Percentiles rank a stretch among this genome's conserved stretches.
These are phyloP conservation scores for Boehmeria nivea DNA, from an alignment of 306 rosid genomes.

Conservation along the genomic window DNA sequence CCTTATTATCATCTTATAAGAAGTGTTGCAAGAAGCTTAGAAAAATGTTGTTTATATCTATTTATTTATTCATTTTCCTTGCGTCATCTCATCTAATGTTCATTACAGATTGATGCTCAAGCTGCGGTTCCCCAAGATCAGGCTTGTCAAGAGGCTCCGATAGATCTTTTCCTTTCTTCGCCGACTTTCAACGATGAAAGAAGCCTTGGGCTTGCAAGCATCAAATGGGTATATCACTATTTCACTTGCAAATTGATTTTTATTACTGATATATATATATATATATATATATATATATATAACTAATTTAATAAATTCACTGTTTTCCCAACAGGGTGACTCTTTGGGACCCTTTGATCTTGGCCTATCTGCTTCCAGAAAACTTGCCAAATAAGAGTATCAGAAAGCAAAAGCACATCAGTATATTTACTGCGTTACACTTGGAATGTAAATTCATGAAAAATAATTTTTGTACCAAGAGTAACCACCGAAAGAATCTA, in stretches of 20 bases:
- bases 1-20: too few species aligned
- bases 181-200: constrained; percentile 47
- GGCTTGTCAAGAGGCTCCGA: constrained; percentile 34
- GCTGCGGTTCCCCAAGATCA: constrained; percentile 33
- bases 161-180: constrained; percentile 36
- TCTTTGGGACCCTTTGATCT: constrained; percentile 86
- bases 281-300: background rate
- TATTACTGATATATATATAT: too few species aligned
- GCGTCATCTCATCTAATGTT: background rate
- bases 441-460: too few species aligned
- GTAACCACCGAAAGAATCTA: too few species aligned
- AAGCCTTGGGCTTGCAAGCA: constrained; percentile 80
- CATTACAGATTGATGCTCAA: constrained; percentile 40
- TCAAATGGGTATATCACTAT: constrained; percentile 65
- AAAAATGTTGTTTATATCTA: too few species aligned
- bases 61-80: too few species aligned
- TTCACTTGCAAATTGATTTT: background rate
- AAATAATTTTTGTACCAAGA: too few species aligned
- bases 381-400: constrained; percentile 40
- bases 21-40: too few species aligned
- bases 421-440: background rate
- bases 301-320: constrained; percentile 16
- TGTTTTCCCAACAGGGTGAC: constrained; percentile 45
- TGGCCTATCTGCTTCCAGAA: constrained; percentile 50
- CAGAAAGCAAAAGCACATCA: constrained; percentile 12